Evolutionary conservation across 2,329 filamentous ascomycete species (phyloP), one percentile per base, ranked within the genome.

Genomic region (Colletotrichum limetticola): DNA sequence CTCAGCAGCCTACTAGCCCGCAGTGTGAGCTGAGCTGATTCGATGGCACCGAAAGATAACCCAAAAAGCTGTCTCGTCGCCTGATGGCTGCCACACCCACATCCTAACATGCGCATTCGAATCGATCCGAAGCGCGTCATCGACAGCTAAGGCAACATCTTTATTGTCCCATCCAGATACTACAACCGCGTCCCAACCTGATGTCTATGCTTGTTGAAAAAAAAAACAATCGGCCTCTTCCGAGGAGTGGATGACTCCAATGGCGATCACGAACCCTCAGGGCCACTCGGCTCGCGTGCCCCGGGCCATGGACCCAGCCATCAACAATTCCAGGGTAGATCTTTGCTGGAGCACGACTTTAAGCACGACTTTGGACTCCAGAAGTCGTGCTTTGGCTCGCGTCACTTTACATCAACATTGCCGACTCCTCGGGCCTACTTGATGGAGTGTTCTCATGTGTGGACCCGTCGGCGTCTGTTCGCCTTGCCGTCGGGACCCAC

Each of bases 71-170:
- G 32, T 61, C 37, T 71, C 42, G 19, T 57, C 49, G 49, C 32
- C 8, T 60, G 16, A 16, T 65, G 71, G 66, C 26, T 70, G 60
- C 37, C 71, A 66, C 61, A 71, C 61, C 30, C 30, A 22, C 46
- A 42, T 30, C 35, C 71, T 42, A n/a, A 30, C 14, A 49, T 32
- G 2, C 49, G 26, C 37, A 24, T 28, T 28, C 32, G 22, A 70
- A 70, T 71, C 68, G 49, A 65, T 24, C 28, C 53, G 24, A 57
- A 16, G 71, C 22, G 56, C 61, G 60, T 66, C 71, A 73, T 71
- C 71, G 67, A 42, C 19, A 66, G 6, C 49, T 49, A 53, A 22
- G 26, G 55, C 19, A 16, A 42, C 28, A 24, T 24, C 35, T 49
- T 26, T 19, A 60, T 11, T 61, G 9, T 8, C 42, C 19, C 32